A percentile compares a stretch with the other conserved stretches of the same genome.
Conservation (phyloP, 192 early-diverging fungal species). For the Coemansia sp. region DNA sequence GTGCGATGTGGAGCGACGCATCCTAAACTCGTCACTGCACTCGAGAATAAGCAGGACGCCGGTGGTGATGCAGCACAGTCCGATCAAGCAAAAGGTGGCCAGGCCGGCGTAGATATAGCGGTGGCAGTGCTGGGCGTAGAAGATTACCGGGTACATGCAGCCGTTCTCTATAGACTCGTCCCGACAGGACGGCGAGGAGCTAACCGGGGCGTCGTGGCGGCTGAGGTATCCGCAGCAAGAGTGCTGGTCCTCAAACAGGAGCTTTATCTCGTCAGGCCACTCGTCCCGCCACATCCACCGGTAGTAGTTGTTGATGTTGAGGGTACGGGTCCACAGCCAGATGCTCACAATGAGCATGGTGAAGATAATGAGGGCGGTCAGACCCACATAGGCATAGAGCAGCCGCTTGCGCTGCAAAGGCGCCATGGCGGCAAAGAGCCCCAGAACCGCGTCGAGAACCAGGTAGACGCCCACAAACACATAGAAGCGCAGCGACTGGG, state of each 20-base stretch:
- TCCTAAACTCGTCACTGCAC: conserved; percentile 12
- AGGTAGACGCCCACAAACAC: conserved; percentile 26
- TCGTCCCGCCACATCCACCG: conserved; percentile 18
- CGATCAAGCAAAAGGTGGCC: conserved; percentile 20
- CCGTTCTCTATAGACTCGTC: conserved; percentile 12
- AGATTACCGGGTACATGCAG: conserved; percentile 28
- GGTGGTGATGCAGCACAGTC: conserved; percentile 10
- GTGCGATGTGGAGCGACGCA: conserved; percentile 12
- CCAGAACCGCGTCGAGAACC: conserved; percentile 6
- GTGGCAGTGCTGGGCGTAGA: conserved; percentile 22
- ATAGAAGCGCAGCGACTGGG: conserved; percentile 12
- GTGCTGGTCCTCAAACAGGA: conserved; percentile 16
- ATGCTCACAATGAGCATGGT: conserved; percentile 19
- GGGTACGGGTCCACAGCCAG: conserved; percentile 34
- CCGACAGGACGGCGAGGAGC: conserved; percentile 15
- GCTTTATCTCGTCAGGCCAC: conserved; percentile 28
- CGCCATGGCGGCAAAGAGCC: conserved; percentile 22
- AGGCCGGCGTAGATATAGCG: conserved; percentile 35
- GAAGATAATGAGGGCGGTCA: conserved; percentile 6
- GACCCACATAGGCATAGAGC: conserved; percentile 12
- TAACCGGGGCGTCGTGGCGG: conserved; percentile 15
- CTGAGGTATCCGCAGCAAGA: conserved; percentile 36
- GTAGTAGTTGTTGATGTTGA: conserved; percentile 24
- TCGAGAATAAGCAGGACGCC: conserved; percentile 21
- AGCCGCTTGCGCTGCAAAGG: conserved; percentile 20